Percentiles rank a stretch among this genome's conserved stretches.
phyloP scores from a whole-genome alignment of 345 rosid genomes.

The Hibiscus tridactylites region DNA sequence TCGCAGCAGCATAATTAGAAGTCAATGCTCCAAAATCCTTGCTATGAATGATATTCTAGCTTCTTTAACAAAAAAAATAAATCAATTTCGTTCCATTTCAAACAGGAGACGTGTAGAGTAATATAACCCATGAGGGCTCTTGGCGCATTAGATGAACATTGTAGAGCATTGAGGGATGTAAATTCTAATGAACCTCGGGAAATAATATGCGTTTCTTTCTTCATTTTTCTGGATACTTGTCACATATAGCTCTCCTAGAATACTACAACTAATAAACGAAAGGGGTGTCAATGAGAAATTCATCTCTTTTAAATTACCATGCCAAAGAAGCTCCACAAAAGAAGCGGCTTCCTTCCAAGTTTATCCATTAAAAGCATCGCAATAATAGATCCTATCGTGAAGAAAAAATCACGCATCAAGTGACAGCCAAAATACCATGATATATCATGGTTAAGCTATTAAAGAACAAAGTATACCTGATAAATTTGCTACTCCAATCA shows the following conservation, averaged over 20 bases:
- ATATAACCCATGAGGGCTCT: too few species aligned
- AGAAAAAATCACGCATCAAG: constrained; percentile 1
- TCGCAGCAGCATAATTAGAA: not conserved
- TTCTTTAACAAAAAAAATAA: too few species aligned
- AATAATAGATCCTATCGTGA: constrained; percentile 55
- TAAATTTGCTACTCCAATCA: constrained; percentile 72
- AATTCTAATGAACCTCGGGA: not conserved
- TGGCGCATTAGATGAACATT: not conserved
- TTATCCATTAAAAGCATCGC: constrained; percentile 97
- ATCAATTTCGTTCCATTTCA: too few species aligned
- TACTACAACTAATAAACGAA: not conserved
- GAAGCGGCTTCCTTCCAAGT: constrained; percentile 72
- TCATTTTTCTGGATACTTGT: not conserved
- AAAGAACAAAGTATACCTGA: constrained; percentile 37
- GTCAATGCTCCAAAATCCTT: not conserved
- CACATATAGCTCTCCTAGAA: not conserved
- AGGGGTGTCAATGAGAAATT: constrained; percentile 3
- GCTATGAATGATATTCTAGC: too few species aligned
- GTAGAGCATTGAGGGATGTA: not conserved
- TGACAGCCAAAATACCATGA: constrained; percentile 3
- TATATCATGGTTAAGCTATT: not conserved
- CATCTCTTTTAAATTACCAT: constrained; percentile 37
- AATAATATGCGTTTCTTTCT: not conserved
- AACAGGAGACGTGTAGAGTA: too few species aligned
- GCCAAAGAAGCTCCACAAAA: constrained; percentile 75